A percentile compares a stretch with the other conserved stretches of the same genome.
phyloP scores from a whole-genome alignment of 2,329 filamentous ascomycete genomes.

The Aspergillus bombycis region DNA sequence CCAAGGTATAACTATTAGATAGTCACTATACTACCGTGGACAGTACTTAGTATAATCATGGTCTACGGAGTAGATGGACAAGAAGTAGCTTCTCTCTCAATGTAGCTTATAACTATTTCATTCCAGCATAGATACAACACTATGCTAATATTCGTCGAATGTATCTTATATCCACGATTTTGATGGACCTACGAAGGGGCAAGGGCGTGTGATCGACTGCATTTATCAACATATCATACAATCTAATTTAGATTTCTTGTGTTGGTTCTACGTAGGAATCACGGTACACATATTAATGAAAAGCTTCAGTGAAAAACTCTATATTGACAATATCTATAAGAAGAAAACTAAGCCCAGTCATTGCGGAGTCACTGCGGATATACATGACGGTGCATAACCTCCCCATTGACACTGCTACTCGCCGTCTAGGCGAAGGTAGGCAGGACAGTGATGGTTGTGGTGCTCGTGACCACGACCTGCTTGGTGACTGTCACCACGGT shows the following conservation, averaged over 20 bases:
- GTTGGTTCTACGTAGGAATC: not conserved
- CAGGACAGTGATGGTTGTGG: constrained; percentile 13
- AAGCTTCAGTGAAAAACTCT: not conserved
- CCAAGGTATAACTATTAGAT: too few relatives aligned
- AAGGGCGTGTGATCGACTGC: too few relatives aligned
- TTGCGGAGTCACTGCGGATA: not conserved
- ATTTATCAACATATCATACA: not conserved
- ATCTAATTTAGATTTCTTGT: not conserved
- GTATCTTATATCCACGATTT: too few relatives aligned
- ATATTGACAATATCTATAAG: not conserved
- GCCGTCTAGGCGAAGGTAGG: constrained; percentile 10
- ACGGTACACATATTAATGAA: not conserved
- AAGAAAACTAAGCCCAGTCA: not conserved
- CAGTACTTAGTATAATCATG: too few relatives aligned
- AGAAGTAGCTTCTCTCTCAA: too few relatives aligned
- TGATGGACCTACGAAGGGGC: too few relatives aligned
- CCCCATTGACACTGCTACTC: not conserved
- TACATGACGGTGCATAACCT: not conserved
- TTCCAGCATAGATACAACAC: too few relatives aligned
- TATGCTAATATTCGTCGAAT: too few relatives aligned
- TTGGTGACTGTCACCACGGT: constrained; percentile 10
- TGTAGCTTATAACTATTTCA: too few relatives aligned
- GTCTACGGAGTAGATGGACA: too few relatives aligned
- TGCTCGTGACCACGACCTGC: constrained; percentile 12
- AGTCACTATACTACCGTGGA: too few relatives aligned